A percentile compares a stretch with the other conserved stretches of the same genome.
phyloP scores from a whole-genome alignment of 805 yeast species.

The Ogataea zsoltii region DNA sequence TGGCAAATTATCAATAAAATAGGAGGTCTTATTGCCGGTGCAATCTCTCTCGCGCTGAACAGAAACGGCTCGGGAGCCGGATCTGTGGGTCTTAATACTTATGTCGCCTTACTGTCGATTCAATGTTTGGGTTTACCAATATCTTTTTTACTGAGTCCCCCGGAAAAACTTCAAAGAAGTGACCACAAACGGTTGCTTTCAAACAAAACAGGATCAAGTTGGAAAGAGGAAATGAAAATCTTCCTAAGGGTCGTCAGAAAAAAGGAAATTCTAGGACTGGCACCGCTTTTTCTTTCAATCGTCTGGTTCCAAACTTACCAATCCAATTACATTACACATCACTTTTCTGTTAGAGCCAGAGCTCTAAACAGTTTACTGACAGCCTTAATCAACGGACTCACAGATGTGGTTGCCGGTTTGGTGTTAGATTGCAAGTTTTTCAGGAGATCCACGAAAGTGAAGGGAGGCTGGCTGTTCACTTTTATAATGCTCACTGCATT shows the following conservation, averaged over 20 bases:
- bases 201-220: slow-evolving; percentile 11
- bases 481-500: slow-evolving; percentile 13
- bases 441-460: slow-evolving; percentile 16
- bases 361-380: slow-evolving; percentile 27
- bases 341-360: slow-evolving; percentile 29
- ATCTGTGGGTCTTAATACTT: slow-evolving; percentile 27
- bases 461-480: slow-evolving; percentile 20
- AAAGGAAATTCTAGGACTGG: slow-evolving; percentile 21
- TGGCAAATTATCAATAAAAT: slow-evolving; percentile 29
- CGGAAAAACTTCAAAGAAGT: slow-evolving; percentile 30
- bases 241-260: slow-evolving; percentile 13
- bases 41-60: slow-evolving; percentile 24
- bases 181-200: slow-evolving; percentile 27
- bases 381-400: slow-evolving; percentile 20
- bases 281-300: slow-evolving; percentile 23
- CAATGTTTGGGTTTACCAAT: slow-evolving; percentile 29
- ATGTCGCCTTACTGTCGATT: slow-evolving; percentile 25
- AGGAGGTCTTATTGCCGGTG: slow-evolving; percentile 31
- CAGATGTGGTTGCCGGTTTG: slow-evolving; percentile 22
- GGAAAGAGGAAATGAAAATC: slow-evolving; percentile 6
- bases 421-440: slow-evolving; percentile 19
- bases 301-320: slow-evolving; percentile 30
- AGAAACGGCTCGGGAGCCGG: slow-evolving; percentile 16
- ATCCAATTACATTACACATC: slow-evolving; percentile 23
- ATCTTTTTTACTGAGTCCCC: slow-evolving; percentile 24